Base-by-base conservation (phyloP, 164 flowering plant species). In the Liriodendron chinense region DNA sequence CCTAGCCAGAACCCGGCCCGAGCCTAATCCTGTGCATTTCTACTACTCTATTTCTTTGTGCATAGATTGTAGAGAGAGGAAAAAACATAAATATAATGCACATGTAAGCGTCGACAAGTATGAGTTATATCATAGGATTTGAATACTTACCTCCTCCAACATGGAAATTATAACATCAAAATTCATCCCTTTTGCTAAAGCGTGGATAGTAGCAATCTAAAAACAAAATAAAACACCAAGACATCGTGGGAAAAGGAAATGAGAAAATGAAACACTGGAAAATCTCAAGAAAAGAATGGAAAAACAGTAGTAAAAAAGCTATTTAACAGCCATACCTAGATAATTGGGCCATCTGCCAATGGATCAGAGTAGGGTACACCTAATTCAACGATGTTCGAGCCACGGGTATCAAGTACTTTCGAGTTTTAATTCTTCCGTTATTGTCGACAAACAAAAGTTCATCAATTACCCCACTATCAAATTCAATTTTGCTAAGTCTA, bases 291-390 rank as follows among this genome's bases (percentile, higher is more conserved):
- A n/a, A n/a, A n/a, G n/a, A n/a, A n/a, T n/a, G n/a, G n/a, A n/a
- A n/a, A n/a, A n/a, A n/a, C n/a, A n/a, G n/a, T n/a, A n/a, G 1
- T 48, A 43, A n/a, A 48, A 64, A 63, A 61, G 16, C 7, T n/a
- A 53, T 21, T 7, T 14, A 28, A 2, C 23, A 26, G 43, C 14
- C 73, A 61, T 26, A 92, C 98, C 97, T 95, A 97, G 69, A 93
- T 95, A 73, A 93, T 96, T 49, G 99, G 99, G 70, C 99, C 99
- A 88, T 93, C 98, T 21, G 97, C 98, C 76, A 95, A 81, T 70
- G 98, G 97, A 82, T 95, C 98, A 73, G 98, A 95, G 68, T 92
- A 93, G 1, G 98, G 98, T n/a, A 95, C 83, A 68, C 98, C 98
- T 25, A 95, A 71, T 79, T 95, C 99, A 67, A 93, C 93, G 34